Percentiles rank a stretch among this genome's conserved stretches.
Evolutionary conservation across 345 rosid species (phyloP).

Genomic region (Litchi chinensis): DNA sequence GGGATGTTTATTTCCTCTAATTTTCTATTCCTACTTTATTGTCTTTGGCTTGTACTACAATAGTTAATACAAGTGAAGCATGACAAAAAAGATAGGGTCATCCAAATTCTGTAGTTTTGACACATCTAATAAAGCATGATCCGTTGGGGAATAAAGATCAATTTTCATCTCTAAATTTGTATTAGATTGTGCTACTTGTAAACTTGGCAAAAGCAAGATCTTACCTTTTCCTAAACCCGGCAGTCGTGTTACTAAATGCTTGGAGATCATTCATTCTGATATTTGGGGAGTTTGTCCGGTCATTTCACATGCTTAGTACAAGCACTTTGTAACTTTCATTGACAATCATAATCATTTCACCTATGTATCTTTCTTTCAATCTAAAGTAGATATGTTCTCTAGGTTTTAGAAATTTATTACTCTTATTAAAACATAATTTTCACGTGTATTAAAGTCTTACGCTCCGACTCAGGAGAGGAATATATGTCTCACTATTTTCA

Average conservation of each 20-base stretch:
- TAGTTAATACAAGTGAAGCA: no score
- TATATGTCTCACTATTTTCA: neutral
- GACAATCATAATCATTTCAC: neutral
- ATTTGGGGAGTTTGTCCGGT: no score
- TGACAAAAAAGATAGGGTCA: neutral
- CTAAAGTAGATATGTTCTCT: neutral
- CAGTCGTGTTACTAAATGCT: no score
- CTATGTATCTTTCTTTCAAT: neutral
- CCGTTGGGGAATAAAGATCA: neutral
- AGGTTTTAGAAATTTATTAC: neutral
- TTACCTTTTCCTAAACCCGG: no score
- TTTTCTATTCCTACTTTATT: neutral
- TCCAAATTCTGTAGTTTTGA: neutral
- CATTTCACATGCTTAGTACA: no score
- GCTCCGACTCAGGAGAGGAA: neutral
- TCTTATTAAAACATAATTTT: neutral
- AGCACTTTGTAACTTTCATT: neutral
- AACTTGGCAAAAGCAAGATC: no score
- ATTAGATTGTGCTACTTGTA: no score
- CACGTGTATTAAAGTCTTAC: slow-evolving; percentile 1
- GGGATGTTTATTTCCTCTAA: neutral
- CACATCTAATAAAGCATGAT: neutral
- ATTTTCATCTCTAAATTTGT: no score
- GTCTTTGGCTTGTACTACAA: neutral
- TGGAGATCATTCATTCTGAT: no score